These are phyloP conservation scores for Trichoderma polysporum DNA, from an alignment of 2,329 filamentous ascomycete species.

Conservation along the genomic window DNA sequence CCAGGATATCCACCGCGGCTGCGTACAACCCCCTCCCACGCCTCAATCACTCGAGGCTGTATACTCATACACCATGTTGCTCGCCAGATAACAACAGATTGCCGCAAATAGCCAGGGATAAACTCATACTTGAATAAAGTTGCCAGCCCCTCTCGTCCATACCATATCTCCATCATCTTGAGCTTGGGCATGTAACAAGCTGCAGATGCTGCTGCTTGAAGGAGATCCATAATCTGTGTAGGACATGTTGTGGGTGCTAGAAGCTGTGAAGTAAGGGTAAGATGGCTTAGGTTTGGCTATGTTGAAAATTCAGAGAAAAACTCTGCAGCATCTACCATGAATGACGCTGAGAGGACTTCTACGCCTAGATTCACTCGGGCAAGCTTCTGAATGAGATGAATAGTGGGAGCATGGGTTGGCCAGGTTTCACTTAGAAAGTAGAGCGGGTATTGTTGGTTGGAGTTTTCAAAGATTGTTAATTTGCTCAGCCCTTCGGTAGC, in stretches of 20 bases:
- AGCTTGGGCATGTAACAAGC: constrained; percentile 32
- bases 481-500: constrained; percentile 28
- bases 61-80: constrained; percentile 28
- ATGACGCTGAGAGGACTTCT: constrained; percentile 33
- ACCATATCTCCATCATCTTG: constrained; percentile 36
- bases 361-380: constrained; percentile 33
- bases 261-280: constrained; percentile 34
- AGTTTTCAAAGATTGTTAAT: constrained; percentile 38
- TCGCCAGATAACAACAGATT: constrained; percentile 27
- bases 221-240: constrained; percentile 29
- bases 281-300: constrained; percentile 34
- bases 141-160: constrained; percentile 29
- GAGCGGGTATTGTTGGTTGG: constrained; percentile 33
- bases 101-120: constrained; percentile 22
- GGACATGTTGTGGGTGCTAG: constrained; percentile 27
- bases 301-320: constrained; percentile 33
- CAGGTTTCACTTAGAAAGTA: constrained; percentile 14
- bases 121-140: constrained; percentile 29
- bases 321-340: constrained; percentile 33
- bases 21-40: constrained; percentile 28
- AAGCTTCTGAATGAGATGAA: constrained; percentile 31
- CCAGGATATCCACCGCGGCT: constrained; percentile 9
- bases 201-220: constrained; percentile 29
- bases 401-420: constrained; percentile 20
- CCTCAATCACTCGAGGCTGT: constrained; percentile 21